phyloP scores from a whole-genome alignment of 2,329 filamentous ascomycete genomes.

The Hypoxylon sp. region DNA sequence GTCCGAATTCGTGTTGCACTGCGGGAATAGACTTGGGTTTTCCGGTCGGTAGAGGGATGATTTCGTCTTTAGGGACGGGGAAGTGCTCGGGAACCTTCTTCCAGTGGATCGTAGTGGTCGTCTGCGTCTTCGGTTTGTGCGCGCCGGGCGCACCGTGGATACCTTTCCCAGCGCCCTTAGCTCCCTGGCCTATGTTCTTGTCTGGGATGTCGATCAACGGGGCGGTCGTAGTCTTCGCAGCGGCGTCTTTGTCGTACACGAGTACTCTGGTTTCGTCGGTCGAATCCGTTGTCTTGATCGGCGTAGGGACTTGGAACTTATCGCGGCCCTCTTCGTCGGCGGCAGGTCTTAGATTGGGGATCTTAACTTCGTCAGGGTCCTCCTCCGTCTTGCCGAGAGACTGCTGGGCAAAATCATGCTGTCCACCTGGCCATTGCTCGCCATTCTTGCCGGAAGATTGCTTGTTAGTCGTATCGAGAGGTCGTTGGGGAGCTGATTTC shows the following conservation, averaged over 20 bases:
- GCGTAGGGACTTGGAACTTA: slow-evolving; percentile 25
- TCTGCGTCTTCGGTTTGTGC: slow-evolving; percentile 34
- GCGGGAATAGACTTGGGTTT: slow-evolving; percentile 73
- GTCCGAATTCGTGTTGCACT: slow-evolving; percentile 77
- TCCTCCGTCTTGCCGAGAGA: slow-evolving; percentile 29
- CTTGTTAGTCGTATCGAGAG: slow-evolving; percentile 21
- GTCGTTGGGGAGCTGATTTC: slow-evolving; percentile 23
- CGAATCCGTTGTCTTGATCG: slow-evolving; percentile 24
- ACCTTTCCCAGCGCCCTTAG: slow-evolving; percentile 36
- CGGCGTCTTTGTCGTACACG: slow-evolving; percentile 39
- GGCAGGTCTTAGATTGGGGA: slow-evolving; percentile 37
- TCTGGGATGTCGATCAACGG: slow-evolving; percentile 44
- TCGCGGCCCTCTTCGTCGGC: slow-evolving; percentile 18
- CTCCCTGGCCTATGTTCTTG: slow-evolving; percentile 39
- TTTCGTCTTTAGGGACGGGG: slow-evolving; percentile 72
- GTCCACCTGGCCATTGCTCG: slow-evolving; percentile 15
- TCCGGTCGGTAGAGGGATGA: slow-evolving; percentile 79
- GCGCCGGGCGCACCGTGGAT: slow-evolving; percentile 29
- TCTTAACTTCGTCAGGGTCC: slow-evolving; percentile 27
- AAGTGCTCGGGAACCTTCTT: slow-evolving; percentile 76
- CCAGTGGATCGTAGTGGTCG: slow-evolving; percentile 68
- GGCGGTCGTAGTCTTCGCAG: slow-evolving; percentile 37
- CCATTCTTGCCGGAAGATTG: slow-evolving; percentile 16
- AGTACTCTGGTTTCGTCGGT: slow-evolving; percentile 29
- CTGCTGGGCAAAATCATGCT: slow-evolving; percentile 30